A percentile compares a stretch with the other conserved stretches of the same genome.
phyloP scores from a whole-genome alignment of 176 grass and related monocot species.

The Musa acuminata region DNA sequence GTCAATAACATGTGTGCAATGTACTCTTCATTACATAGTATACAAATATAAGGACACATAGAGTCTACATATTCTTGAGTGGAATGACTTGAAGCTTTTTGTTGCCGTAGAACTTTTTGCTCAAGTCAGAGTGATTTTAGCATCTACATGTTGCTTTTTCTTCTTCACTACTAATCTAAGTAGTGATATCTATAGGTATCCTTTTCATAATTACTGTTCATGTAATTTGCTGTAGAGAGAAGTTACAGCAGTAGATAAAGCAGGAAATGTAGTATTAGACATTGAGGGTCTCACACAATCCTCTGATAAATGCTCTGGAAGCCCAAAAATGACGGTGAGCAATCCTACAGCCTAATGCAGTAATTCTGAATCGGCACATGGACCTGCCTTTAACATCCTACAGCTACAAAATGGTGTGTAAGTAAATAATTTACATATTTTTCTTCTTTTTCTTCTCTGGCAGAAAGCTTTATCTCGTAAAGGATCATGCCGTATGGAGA shows the following conservation, averaged over 20 bases:
- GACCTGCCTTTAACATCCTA: background rate
- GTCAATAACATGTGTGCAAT: background rate
- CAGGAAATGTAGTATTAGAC: conserved; percentile 11
- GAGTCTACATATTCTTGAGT: no score
- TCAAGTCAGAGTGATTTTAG: no score
- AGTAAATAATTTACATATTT: background rate
- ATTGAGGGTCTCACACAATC: conserved; percentile 14
- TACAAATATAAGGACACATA: no score
- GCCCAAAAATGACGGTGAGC: conserved; percentile 14
- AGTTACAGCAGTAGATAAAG: background rate
- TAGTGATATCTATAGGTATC: no score
- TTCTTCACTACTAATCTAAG: no score
- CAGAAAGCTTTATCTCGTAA: conserved; percentile 22
- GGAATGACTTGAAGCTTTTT: no score
- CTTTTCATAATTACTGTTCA: no score
- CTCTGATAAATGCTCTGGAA: conserved; percentile 13
- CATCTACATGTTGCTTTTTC: no score
- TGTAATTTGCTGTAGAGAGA: background rate
- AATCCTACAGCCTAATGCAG: background rate
- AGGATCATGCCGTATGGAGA: conserved; percentile 7
- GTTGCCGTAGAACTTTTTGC: no score
- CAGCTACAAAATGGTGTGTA: background rate
- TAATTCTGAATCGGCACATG: background rate
- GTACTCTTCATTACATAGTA: no score
- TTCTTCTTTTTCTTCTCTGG: background rate